Evolutionary conservation across 176 grass and related monocot genomes (phyloP).

Genomic region (Poa annua): DNA sequence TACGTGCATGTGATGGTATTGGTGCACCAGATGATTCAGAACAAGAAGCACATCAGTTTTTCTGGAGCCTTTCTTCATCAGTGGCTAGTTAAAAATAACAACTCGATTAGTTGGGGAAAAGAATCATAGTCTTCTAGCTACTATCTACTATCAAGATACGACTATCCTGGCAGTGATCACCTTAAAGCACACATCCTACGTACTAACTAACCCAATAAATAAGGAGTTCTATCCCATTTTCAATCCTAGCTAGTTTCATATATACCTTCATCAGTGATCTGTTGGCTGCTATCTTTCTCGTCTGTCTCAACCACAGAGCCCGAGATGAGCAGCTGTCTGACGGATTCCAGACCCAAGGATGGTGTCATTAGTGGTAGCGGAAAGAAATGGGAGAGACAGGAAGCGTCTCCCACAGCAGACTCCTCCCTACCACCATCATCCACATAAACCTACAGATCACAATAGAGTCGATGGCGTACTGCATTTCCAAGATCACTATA

Average conservation of each 20-base stretch:
- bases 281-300: too few relatives aligned
- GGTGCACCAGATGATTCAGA: conserved; percentile 40
- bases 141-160: background rate
- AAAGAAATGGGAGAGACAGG: background rate
- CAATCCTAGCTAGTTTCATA: too few relatives aligned
- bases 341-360: too few relatives aligned
- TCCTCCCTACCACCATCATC: background rate
- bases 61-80: conserved; percentile 30
- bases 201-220: background rate
- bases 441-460: background rate
- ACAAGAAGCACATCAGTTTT: conserved; percentile 43
- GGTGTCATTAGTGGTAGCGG: background rate
- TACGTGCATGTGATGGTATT: conserved; percentile 35
- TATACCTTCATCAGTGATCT: too few relatives aligned
- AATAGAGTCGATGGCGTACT: background rate
- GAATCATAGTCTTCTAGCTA: background rate
- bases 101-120: background rate
- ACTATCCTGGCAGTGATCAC: background rate
- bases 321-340: too few relatives aligned
- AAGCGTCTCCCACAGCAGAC: background rate
- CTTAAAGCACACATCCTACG: background rate
- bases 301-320: too few relatives aligned
- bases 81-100: background rate
- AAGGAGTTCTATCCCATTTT: background rate
- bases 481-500: too few relatives aligned